Evolutionary conservation across 2,329 filamentous ascomycete species (phyloP).

Genomic region (Penicillium sp.): DNA sequence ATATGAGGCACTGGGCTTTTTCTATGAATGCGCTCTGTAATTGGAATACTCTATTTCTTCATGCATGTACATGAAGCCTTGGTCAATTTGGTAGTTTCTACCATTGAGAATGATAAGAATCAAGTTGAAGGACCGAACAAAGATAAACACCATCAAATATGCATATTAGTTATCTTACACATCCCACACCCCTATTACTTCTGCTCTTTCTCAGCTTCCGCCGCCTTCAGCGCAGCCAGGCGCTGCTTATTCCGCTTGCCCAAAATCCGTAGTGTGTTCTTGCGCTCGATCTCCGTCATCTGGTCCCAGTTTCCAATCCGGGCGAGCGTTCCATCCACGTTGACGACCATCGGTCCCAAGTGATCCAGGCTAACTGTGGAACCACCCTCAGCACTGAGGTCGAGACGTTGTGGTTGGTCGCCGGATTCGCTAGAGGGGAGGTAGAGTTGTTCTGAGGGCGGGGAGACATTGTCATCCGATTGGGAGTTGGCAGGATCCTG

Average conservation of each 20-base stretch:
- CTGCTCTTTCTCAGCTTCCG: conserved; percentile 6
- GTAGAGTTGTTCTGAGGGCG: conserved; percentile 41
- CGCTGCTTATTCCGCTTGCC: conserved; percentile 68
- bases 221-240: conserved; percentile 55
- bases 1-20: not conserved
- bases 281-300: conserved; percentile 68
- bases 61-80: no score
- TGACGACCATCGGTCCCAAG: conserved; percentile 73
- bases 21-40: no score
- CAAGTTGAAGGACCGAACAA: not conserved
- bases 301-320: conserved; percentile 72
- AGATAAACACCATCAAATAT: not conserved
- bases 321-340: conserved; percentile 69
- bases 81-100: not conserved
- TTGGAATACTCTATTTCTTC: no score
- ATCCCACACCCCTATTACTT: conserved; percentile 31
- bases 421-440: conserved; percentile 74
- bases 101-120: not conserved
- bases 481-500: conserved; percentile 12
- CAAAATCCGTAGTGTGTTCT: conserved; percentile 67
- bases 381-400: conserved; percentile 48
- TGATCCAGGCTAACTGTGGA: conserved; percentile 62
- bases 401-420: conserved; percentile 78
- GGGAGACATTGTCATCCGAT: conserved; percentile 7
- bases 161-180: not conserved